Base-by-base conservation (phyloP, 768 basidiomycete species). In the Panaeolus papilionaceus region DNA sequence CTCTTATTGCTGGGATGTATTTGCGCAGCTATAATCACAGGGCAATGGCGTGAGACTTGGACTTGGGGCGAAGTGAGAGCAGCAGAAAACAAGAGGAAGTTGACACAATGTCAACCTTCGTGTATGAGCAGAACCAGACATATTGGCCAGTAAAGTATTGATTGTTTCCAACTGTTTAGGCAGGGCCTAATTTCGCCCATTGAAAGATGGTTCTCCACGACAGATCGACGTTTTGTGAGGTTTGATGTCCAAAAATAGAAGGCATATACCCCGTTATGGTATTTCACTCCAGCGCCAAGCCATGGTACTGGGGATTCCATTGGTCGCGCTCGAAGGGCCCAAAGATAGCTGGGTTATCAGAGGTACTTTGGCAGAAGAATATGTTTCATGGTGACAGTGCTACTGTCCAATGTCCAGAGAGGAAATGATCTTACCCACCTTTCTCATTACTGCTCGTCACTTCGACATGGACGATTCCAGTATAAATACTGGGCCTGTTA, bases 191-290 rank as follows among this genome's bases (percentile, higher is more conserved):
- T 11, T 28, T 49, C 47, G 23, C n/a, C 20, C 47, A 18, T 26
- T 33, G 54, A 16, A 58, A 37, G 10, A 4, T 28, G 54, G 12
- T 58, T 58, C 28, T 28, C 14, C 33, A 10, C 33, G 66, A 64
- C 68, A 67, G 70, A 67, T 71, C 45, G 66, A 71, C 68, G 61
- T 67, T 20, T 61, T 65, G 68, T 69, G 68, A 67, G 64, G 54
- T 16, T 18, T 37, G n/a, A 11, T 5, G 16, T 45, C 70, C 68
- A 69, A 63, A 69, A 39, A 63, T 71, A 71, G 68, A 3, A 63
- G 6, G 5, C 14, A 20, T 45, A 33, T 70, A 38, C 42, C 69
- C 54, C 14, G 58, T 51, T 71, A 37, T 38, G 66, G 70, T 38
- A 23, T 38, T 38, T 54, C 18, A 51, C 9, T 8, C 62, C 58